These are phyloP conservation scores for Hypoxylon sp. DNA, from an alignment of 2,329 filamentous ascomycete species.

Conservation along the genomic window DNA sequence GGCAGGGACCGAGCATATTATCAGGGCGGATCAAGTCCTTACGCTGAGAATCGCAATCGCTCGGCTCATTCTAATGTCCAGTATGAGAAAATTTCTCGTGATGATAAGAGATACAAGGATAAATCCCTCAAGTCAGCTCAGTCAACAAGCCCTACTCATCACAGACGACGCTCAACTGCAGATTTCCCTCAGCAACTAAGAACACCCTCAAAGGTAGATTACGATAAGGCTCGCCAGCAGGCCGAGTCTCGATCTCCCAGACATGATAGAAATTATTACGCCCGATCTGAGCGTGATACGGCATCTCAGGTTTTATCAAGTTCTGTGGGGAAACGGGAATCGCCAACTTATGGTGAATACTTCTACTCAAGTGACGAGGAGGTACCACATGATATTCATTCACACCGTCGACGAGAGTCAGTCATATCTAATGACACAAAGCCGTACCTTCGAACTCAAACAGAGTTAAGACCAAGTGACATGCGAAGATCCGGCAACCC, in stretches of 20 bases:
- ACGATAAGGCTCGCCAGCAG: constrained; percentile 45
- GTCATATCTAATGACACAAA: constrained; percentile 40
- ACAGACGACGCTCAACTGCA: constrained; percentile 48
- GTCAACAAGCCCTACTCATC: constrained; percentile 47
- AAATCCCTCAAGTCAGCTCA: constrained; percentile 39
- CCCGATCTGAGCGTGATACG: constrained; percentile 48
- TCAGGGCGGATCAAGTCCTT: constrained; percentile 47
- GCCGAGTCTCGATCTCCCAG: constrained; percentile 42
- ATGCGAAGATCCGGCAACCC: constrained; percentile 47
- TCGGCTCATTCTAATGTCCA: constrained; percentile 46
- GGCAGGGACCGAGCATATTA: constrained; percentile 53
- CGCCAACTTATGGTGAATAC: constrained; percentile 45
- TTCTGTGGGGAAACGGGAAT: constrained; percentile 44
- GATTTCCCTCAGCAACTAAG: constrained; percentile 48
- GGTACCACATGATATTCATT: constrained; percentile 33
- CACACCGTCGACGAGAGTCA: constrained; percentile 48
- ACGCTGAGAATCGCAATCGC: constrained; percentile 43
- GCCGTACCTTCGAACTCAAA: constrained; percentile 44
- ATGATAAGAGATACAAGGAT: constrained; percentile 47
- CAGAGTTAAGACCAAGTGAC: constrained; percentile 41
- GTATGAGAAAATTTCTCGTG: constrained; percentile 43
- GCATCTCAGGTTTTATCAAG: constrained; percentile 45
- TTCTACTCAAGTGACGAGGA: constrained; percentile 55
- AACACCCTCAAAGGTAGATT: constrained; percentile 44
- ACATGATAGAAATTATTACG: constrained; percentile 37